A percentile compares a stretch with the other conserved stretches of the same genome.
These are phyloP conservation scores for Saccharomycopsis sp. DNA, from an alignment of 805 yeast species.

Conservation along the genomic window DNA sequence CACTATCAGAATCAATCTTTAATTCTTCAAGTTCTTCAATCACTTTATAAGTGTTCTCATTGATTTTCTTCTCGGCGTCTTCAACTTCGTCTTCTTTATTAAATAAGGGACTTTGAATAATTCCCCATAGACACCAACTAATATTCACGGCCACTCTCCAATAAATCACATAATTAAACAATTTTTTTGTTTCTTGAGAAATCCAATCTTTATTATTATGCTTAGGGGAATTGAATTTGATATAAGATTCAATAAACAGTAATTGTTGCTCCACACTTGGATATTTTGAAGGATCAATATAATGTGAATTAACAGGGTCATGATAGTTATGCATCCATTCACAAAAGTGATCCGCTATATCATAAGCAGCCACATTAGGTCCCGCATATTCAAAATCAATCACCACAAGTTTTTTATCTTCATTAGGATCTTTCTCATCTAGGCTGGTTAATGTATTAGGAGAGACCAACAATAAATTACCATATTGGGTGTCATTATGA, in stretches of 20 bases:
- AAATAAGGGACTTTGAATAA: slow-evolving; percentile 57
- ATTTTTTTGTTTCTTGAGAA: slow-evolving; percentile 30
- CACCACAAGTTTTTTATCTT: slow-evolving; percentile 72
- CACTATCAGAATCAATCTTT: slow-evolving; percentile 21
- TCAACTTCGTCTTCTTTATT: neutral
- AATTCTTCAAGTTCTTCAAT: slow-evolving; percentile 20
- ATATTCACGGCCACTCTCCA: slow-evolving; percentile 80
- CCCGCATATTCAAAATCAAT: slow-evolving; percentile 97
- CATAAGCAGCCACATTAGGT: slow-evolving; percentile 79
- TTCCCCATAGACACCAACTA: slow-evolving; percentile 89
- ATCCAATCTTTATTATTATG: slow-evolving; percentile 17
- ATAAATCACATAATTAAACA: slow-evolving; percentile 53
- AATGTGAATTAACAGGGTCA: slow-evolving; percentile 43
- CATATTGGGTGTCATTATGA: slow-evolving; percentile 96
- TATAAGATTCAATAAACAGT: slow-evolving; percentile 65
- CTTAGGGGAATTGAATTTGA: neutral
- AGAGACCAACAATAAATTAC: slow-evolving; percentile 67
- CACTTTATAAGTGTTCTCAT: slow-evolving; percentile 25
- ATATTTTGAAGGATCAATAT: slow-evolving; percentile 42
- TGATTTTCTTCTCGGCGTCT: neutral
- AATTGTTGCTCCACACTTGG: slow-evolving; percentile 63
- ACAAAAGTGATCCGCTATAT: slow-evolving; percentile 84
- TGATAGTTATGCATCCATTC: slow-evolving; percentile 98
- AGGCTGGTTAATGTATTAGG: slow-evolving; percentile 25
- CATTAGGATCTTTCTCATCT: slow-evolving; percentile 22